Evolutionary conservation across 306 rosid genomes (phyloP), one percentile per base, ranked within the genome.

Genomic region (Lupinus albus): DNA sequence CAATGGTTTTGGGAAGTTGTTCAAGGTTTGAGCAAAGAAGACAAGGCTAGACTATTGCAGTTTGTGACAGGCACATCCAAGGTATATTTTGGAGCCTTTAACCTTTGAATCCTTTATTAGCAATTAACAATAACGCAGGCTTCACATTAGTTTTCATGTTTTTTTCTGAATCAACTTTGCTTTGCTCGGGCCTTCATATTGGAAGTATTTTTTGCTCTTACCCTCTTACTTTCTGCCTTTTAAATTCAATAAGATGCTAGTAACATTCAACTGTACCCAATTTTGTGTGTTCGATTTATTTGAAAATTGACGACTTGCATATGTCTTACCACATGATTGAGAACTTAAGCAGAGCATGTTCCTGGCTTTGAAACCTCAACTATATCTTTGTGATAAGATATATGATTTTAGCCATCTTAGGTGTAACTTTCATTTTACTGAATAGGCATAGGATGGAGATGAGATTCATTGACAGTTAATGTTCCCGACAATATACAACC

Each of bases 1-100:
- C 97, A 89, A 68, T 93, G 97, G 98, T 93, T 89, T 72, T 93
- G 97, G 98, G 98, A 93, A 80, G 96, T 83, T 48, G 97, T 75
- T 51, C 97, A 93, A 74, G 84, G 84, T 56, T 87, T 89, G 75
- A 93, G 96, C 80, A 89, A 89, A 79, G 98, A 93, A 85, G 98
- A 93, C 70, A 93, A 93, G 84, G 98, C 98, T 56, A 91, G 98
- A 51, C 87, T 93, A 17, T 86, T 93, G 85, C 98, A 93, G 88
- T 93, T 93, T 80, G 95, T 93, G 72, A 93, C 98, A 3, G 98
- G 98, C 73, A 89, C 98, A 78, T 93, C 98, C 8, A 93, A 93
- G 98, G 98, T 93, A 87, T 41, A 35, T 42, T 51, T 50, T 4
- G 44, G 62, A 52, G 60, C 7, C 33, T 44, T 67, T 46, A 57